Evolutionary conservation across 1,139 yeast species (phyloP).

Genomic region (Hansenula sp.): DNA sequence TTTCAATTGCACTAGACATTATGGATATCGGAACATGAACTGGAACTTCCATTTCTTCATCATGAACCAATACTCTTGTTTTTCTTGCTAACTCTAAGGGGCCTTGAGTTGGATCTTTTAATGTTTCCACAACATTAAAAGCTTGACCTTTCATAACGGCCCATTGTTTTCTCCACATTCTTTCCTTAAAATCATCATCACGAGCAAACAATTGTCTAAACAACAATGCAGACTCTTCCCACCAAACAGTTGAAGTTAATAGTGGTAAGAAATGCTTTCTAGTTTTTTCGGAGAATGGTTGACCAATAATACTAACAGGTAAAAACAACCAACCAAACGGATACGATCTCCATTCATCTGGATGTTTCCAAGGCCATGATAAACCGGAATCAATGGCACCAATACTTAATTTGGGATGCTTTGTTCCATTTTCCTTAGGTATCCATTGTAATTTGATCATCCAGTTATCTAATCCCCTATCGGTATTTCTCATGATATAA

Average conservation of each 20-base stretch:
- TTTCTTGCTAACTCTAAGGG: constrained; percentile 65
- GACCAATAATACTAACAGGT: constrained; percentile 62
- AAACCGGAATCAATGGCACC: constrained; percentile 80
- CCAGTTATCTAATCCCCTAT: constrained; percentile 75
- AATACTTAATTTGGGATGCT: constrained; percentile 42
- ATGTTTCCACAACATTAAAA: constrained; percentile 66
- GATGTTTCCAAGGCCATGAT: constrained; percentile 81
- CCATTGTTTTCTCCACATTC: constrained; percentile 68
- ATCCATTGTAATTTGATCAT: constrained; percentile 61
- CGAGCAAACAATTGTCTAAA: constrained; percentile 47
- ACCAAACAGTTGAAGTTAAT: constrained; percentile 62
- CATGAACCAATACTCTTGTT: constrained; percentile 54
- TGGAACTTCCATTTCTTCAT: constrained; percentile 61
- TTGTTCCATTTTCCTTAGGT: constrained; percentile 16
- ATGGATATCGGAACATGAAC: constrained; percentile 31
- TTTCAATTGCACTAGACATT: constrained; percentile 31
- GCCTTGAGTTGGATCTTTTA: constrained; percentile 56
- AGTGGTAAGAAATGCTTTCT: constrained; percentile 56
- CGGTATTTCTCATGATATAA: constrained; percentile 73
- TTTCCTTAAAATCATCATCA: constrained; percentile 59
- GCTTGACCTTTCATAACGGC: constrained; percentile 79
- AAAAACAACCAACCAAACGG: constrained; percentile 79
- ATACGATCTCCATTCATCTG: constrained; percentile 78
- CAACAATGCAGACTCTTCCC: constrained; percentile 56
- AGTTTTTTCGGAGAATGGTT: constrained; percentile 58